These are phyloP conservation scores for Pythium guiyangense DNA, from an alignment of 352 stramenopile species.

Conservation along the genomic window DNA sequence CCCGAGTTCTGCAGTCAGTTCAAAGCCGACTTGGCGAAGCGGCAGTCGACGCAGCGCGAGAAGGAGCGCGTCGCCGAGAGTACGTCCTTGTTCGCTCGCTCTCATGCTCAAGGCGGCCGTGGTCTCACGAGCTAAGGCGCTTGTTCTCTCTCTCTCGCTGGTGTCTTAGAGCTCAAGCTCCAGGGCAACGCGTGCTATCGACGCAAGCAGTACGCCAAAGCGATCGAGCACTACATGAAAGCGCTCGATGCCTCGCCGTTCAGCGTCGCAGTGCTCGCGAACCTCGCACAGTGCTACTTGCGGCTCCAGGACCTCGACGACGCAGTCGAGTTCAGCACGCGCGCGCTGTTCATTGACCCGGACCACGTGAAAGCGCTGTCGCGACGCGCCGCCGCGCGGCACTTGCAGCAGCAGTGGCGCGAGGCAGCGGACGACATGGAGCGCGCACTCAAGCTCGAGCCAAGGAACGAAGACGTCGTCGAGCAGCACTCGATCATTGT, in stretches of 20 bases:
- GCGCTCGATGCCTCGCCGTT: constrained; percentile 53
- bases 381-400: constrained; percentile 44
- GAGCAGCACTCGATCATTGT: constrained; percentile 74
- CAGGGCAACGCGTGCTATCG: constrained; percentile 65
- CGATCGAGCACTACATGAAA: constrained; percentile 69
- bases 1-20: constrained; percentile 79
- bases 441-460: constrained; percentile 34
- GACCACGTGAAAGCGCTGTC: constrained; percentile 69
- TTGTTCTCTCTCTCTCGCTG: background rate
- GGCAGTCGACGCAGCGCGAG: constrained; percentile 46
- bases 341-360: constrained; percentile 51
- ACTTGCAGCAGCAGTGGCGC: constrained; percentile 42
- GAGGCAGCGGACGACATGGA: constrained; percentile 53
- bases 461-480: constrained; percentile 51
- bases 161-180: constrained; percentile 40
- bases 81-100: constrained; percentile 16
- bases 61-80: constrained; percentile 49
- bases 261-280: constrained; percentile 55
- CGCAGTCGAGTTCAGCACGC: constrained; percentile 64
- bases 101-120: background rate
- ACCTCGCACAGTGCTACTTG: constrained; percentile 65
- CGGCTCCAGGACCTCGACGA: constrained; percentile 44
- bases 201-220: constrained; percentile 40
- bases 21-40: constrained; percentile 61
- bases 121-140: background rate